Conservation (phyloP, 805 yeast genomes). For the Saccharomyces mikatae region DNA sequence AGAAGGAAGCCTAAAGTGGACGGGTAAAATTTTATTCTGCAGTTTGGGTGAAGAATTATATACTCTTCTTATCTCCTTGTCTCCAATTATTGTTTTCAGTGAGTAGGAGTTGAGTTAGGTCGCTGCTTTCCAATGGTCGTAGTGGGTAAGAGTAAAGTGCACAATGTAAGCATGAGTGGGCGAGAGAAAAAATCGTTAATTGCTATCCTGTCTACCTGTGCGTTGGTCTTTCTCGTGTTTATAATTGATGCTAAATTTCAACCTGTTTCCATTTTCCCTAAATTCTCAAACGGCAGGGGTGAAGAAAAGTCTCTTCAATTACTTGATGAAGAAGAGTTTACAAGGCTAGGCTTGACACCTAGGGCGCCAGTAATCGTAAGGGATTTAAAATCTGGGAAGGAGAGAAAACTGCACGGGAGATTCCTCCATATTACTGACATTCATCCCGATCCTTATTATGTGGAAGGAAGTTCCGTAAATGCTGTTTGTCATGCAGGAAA, state of each 20-base stretch:
- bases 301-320: neutral
- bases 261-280: neutral
- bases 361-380: slow-evolving; percentile 30
- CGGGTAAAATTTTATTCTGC: neutral
- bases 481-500: slow-evolving; percentile 47
- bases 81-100: neutral
- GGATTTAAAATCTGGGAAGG: slow-evolving; percentile 10
- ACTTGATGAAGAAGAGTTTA: slow-evolving; percentile 24
- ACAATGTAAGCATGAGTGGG: neutral
- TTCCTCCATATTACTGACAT: slow-evolving; percentile 82
- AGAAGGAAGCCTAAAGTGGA: neutral
- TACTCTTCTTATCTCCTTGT: neutral
- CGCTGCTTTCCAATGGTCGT: slow-evolving; percentile 2
- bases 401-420: slow-evolving; percentile 50
- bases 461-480: slow-evolving; percentile 41
- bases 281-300: neutral
- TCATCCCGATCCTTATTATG: slow-evolving; percentile 71
- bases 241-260: neutral
- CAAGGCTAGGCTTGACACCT: slow-evolving; percentile 35
- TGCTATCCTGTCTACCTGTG: neutral
- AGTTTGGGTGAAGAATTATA: neutral
- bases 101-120: slow-evolving; percentile 1
- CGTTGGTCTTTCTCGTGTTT: neutral
- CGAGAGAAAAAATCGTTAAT: neutral
- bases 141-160: neutral